These are phyloP conservation scores for Epichloe typhina DNA, from an alignment of 2,329 filamentous ascomycete species.

Conservation along the genomic window DNA sequence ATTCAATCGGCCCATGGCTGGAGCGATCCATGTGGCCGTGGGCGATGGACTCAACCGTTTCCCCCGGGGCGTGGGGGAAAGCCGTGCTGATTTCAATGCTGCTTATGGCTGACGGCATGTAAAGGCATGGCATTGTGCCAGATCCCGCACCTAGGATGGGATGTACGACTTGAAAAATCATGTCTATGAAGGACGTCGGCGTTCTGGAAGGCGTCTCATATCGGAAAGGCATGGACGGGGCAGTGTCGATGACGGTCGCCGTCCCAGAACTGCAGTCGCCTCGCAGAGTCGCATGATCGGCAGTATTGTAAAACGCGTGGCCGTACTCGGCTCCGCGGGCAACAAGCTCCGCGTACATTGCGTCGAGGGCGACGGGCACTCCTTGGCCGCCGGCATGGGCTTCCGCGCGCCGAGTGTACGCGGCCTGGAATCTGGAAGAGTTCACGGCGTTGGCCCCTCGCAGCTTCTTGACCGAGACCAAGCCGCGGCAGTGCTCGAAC, in stretches of 20 bases:
- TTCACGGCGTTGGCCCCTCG: slow-evolving; percentile 11
- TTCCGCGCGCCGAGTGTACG: background rate
- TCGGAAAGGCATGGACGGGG: slow-evolving; percentile 28
- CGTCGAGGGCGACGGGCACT: slow-evolving; percentile 6
- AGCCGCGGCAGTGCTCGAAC: slow-evolving; percentile 44
- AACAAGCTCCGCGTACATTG: slow-evolving; percentile 16
- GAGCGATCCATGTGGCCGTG: slow-evolving; percentile 12
- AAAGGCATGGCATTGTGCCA: slow-evolving; percentile 18
- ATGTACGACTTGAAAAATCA: slow-evolving; percentile 27
- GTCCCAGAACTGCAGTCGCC: slow-evolving; percentile 12
- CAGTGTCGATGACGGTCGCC: slow-evolving; percentile 25
- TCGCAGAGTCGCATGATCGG: slow-evolving; percentile 11
- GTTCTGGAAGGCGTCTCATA: slow-evolving; percentile 30
- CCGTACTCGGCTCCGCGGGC: slow-evolving; percentile 14
- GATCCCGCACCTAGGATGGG: slow-evolving; percentile 23
- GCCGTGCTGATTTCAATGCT: slow-evolving; percentile 15
- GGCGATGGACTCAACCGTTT: slow-evolving; percentile 16
- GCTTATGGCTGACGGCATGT: slow-evolving; percentile 23
- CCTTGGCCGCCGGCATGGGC: background rate
- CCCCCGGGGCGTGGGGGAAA: slow-evolving; percentile 15
- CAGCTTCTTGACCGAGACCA: slow-evolving; percentile 24
- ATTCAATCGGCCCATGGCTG: slow-evolving; percentile 17
- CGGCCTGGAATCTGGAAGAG: background rate
- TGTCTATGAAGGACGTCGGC: slow-evolving; percentile 33
- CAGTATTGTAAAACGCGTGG: slow-evolving; percentile 11